A percentile compares a stretch with the other conserved stretches of the same genome.
These are phyloP conservation scores for Prunella vulgaris DNA, from an alignment of 257 asterid genomes.

Conservation along the genomic window DNA sequence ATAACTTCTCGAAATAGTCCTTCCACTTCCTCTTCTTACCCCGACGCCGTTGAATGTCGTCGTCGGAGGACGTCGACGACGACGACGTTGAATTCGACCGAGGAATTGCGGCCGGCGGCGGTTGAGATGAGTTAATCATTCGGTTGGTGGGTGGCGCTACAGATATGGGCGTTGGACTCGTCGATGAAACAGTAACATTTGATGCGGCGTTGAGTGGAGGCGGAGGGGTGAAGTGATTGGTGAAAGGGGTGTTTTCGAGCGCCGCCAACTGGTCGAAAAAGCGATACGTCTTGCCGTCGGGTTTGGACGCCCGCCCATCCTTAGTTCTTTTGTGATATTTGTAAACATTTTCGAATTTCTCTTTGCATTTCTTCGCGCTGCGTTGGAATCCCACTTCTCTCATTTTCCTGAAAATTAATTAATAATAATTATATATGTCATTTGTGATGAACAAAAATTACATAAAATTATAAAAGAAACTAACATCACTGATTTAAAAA, in stretches of 20 bases:
- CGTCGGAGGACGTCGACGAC: conserved; percentile 81
- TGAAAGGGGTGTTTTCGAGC: conserved; percentile 44
- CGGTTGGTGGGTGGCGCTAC: conserved; percentile 26
- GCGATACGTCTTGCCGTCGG: conserved; percentile 80
- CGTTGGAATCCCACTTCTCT: conserved; percentile 85
- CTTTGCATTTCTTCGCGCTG: conserved; percentile 83
- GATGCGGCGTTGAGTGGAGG: conserved; percentile 14
- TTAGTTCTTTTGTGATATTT: conserved; percentile 88
- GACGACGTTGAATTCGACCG: conserved; percentile 64
- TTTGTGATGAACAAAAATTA: neutral
- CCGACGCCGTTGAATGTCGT: conserved; percentile 53
- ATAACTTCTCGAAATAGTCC: conserved; percentile 58
- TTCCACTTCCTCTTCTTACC: conserved; percentile 81
- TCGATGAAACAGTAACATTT: conserved; percentile 61
- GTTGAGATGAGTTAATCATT: conserved; percentile 16
- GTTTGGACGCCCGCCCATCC: conserved; percentile 78
- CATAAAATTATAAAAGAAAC: conserved; percentile 45
- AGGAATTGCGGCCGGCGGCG: neutral
- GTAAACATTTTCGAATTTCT: conserved; percentile 88
- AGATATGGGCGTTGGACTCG: conserved; percentile 33
- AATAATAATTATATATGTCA: too few relatives aligned
- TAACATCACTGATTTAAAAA: conserved; percentile 7
- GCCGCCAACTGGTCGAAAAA: conserved; percentile 89
- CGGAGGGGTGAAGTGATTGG: conserved; percentile 23
- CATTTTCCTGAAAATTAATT: conserved; percentile 70